These are phyloP conservation scores for Cantharellus cinnabarinus DNA, from an alignment of 768 basidiomycete genomes.

Conservation along the genomic window DNA sequence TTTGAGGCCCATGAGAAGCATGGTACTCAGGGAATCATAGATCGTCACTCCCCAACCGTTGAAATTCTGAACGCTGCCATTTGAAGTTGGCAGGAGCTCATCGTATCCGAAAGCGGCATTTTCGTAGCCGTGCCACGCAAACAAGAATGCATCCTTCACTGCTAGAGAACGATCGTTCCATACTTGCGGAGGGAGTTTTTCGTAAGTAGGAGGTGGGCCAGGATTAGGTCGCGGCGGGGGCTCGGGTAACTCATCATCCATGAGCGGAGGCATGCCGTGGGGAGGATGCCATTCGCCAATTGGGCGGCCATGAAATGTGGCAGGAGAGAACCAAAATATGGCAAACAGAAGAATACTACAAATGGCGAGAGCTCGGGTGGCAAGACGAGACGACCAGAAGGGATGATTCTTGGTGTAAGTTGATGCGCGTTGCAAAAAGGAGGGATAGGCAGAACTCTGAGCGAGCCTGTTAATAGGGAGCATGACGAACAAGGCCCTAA, in stretches of 20 bases:
- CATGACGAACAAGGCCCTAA: background rate
- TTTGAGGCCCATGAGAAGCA: slow-evolving; percentile 22
- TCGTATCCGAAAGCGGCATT: slow-evolving; percentile 10
- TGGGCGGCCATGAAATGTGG: background rate
- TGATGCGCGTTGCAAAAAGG: background rate
- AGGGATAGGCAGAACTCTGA: background rate
- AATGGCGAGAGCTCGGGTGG: background rate
- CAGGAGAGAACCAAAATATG: background rate
- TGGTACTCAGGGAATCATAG: slow-evolving; percentile 25
- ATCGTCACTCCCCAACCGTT: slow-evolving; percentile 19
- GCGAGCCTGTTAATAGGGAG: background rate
- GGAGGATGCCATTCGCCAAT: background rate
- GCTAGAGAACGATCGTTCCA: slow-evolving; percentile 8
- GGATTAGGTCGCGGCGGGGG: background rate
- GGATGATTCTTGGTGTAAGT: background rate
- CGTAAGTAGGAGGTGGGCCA: background rate
- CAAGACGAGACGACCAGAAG: background rate
- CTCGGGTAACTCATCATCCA: background rate
- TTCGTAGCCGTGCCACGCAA: slow-evolving; percentile 12
- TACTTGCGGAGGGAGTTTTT: background rate
- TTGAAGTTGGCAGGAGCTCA: slow-evolving; percentile 11
- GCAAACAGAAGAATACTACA: background rate
- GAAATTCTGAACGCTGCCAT: slow-evolving; percentile 9
- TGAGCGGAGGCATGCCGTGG: background rate
- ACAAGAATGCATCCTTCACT: slow-evolving; percentile 11